Evolutionary conservation across 129 eudicot genomes (phyloP).

Genomic region (Mikania micrantha): DNA sequence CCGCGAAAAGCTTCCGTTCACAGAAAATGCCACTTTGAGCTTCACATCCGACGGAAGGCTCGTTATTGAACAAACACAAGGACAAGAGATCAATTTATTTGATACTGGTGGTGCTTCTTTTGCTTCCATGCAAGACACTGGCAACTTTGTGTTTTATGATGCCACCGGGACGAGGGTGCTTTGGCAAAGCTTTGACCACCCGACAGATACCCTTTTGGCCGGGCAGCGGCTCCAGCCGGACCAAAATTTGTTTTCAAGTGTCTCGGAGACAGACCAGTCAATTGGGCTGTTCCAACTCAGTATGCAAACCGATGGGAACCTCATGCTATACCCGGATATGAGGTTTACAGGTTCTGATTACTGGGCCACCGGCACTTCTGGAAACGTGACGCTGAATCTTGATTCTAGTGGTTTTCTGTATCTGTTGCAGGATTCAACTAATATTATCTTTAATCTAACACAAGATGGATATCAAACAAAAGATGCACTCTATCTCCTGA

Average conservation of each 20-base stretch:
- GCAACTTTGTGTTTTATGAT: conserved; percentile 31
- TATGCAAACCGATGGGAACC: conserved; percentile 49
- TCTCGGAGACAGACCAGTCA: conserved; percentile 14
- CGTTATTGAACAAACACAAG: background rate
- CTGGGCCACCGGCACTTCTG: no score
- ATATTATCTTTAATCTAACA: no score
- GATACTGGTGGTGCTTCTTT: conserved; percentile 3
- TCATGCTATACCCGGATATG: no score
- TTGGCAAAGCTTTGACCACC: no score
- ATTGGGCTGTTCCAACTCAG: conserved; percentile 30
- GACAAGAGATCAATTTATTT: no score
- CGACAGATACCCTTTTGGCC: conserved; percentile 30
- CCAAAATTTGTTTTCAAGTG: conserved; percentile 22
- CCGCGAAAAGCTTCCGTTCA: conserved; percentile 22
- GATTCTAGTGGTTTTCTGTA: no score
- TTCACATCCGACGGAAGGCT: conserved; percentile 39
- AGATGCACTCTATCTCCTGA: conserved; percentile 22
- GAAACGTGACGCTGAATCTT: no score
- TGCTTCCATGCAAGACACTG: conserved; percentile 45
- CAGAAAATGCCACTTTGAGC: conserved; percentile 11
- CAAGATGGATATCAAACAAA: conserved; percentile 5
- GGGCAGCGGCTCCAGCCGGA: conserved; percentile 20
- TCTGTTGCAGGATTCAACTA: no score
- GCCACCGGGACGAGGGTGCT: background rate
- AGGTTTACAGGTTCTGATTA: no score